Base-by-base conservation (phyloP, 2,329 filamentous ascomycete species). In the Verticillium zaregamsianum region DNA sequence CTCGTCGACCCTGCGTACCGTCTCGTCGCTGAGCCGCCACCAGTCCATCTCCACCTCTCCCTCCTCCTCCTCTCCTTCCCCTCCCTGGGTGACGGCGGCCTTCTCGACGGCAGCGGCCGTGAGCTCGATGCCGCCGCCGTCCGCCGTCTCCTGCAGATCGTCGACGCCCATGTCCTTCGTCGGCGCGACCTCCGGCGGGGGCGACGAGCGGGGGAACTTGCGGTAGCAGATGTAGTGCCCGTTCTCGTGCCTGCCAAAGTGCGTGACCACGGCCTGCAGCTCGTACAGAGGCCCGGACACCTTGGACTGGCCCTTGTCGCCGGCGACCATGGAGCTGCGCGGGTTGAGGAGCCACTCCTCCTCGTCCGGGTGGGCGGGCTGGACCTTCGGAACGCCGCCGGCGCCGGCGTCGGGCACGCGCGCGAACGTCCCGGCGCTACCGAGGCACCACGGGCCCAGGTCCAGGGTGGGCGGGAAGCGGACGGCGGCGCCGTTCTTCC, bases 211-310 rank as follows among this genome's bases (percentile, higher is more conserved):
- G 17, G 85, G 81, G 69, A 92, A 89, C 69, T 90, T 91, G 59
- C 92, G 85, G 74, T 95, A 97, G 72, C 92, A 96, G 45, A 97
- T 88, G 68, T 99, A 98, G 76, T 99, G 95, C 0, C 95, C 95
- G 68, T 96, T 97, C 65, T 97, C 93, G 73, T 98, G 95, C 35
- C 90, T 84, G 4, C 95, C 95, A 64, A 90, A 91, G 72, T 98
- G 95, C 1, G 92, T 95, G 11, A 98, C 86, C 0, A 94, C 90
- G 33, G 93, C 92, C 59, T 90, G 86, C 17, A 98, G 80, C 70
- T 91, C 86, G 72, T 96, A 98, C 1, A 89, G 79, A 32, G 81
- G 82, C 3, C 86, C 86, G 0, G 77, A 77, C 9, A 86, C 76
- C 63, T 78, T 82, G 2, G 85, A 87, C 9, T 78, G 76, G 3